Conservation (phyloP, 2,329 filamentous ascomycete species). For the Pseudogymnoascus sp. region DNA sequence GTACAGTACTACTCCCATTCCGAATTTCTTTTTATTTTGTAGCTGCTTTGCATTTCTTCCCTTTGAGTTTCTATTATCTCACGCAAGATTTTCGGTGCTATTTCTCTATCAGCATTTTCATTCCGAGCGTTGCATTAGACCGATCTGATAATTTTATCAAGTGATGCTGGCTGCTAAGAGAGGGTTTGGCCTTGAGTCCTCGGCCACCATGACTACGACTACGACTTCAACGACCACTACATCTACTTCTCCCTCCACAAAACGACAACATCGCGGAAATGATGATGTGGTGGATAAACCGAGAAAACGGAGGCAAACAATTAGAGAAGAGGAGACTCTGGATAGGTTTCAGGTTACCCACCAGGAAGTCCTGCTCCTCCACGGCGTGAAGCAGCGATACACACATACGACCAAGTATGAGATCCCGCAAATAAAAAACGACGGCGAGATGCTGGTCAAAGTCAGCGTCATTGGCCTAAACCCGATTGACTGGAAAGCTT, state of each 20-base stretch:
- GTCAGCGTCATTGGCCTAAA: constrained; percentile 56
- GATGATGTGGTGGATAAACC: not conserved
- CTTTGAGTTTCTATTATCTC: not conserved
- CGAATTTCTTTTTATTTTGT: not conserved
- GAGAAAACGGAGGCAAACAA: not conserved
- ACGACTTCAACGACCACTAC: not conserved
- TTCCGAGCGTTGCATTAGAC: not conserved
- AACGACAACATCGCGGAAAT: not conserved
- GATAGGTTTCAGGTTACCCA: constrained; percentile 1
- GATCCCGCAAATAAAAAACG: constrained; percentile 42
- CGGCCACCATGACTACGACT: not conserved
- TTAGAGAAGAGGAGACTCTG: not conserved
- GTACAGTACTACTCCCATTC: not conserved
- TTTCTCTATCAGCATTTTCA: not conserved
- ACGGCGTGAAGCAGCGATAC: constrained; percentile 43
- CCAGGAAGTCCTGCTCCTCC: constrained; percentile 43
- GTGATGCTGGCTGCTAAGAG: not conserved
- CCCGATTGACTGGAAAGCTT: constrained; percentile 73
- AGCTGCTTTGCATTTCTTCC: not conserved
- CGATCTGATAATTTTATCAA: not conserved
- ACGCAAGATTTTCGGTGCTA: not conserved
- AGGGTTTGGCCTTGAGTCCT: not conserved
- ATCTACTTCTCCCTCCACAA: not conserved
- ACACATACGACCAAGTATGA: constrained; percentile 35
- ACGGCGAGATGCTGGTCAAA: constrained; percentile 54